Conservation (phyloP, 805 yeast genomes). For the Scheffersomyces stipitis region DNA sequence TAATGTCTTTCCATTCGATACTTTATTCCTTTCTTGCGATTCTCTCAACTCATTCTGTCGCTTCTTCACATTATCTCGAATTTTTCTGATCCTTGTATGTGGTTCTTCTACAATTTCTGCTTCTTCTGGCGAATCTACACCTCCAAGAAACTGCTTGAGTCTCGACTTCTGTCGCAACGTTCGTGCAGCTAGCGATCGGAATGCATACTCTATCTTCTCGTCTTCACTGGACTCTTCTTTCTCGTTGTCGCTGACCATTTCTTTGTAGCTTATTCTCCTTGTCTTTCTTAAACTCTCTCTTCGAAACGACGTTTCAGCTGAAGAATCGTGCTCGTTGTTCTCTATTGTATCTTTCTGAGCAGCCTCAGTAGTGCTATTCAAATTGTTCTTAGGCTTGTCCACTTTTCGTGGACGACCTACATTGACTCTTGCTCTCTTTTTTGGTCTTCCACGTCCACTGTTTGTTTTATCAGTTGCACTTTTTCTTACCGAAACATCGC, state of each 20-base stretch:
- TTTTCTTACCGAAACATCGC: not conserved
- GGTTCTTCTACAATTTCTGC: not conserved
- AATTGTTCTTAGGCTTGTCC: no score
- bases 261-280: no score
- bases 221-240: no score
- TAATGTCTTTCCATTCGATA: not conserved
- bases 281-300: no score
- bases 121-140: no score
- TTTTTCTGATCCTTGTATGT: slow-evolving; percentile 17
- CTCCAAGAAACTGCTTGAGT: not conserved
- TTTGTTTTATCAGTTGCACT: not conserved
- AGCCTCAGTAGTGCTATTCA: no score
- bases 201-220: no score
- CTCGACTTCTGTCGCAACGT: not conserved
- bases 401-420: no score
- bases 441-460: slow-evolving; percentile 1
- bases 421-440: slow-evolving; percentile 1
- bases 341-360: no score
- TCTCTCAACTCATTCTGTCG: not conserved
- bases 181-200: not conserved
- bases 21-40: not conserved
- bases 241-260: no score
- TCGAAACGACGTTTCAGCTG: no score
- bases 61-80: slow-evolving; percentile 9
- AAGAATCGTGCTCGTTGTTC: no score